Evolutionary conservation across 139 green algal genomes (phyloP).

Genomic region (Pseudopediastrum boryanum): DNA sequence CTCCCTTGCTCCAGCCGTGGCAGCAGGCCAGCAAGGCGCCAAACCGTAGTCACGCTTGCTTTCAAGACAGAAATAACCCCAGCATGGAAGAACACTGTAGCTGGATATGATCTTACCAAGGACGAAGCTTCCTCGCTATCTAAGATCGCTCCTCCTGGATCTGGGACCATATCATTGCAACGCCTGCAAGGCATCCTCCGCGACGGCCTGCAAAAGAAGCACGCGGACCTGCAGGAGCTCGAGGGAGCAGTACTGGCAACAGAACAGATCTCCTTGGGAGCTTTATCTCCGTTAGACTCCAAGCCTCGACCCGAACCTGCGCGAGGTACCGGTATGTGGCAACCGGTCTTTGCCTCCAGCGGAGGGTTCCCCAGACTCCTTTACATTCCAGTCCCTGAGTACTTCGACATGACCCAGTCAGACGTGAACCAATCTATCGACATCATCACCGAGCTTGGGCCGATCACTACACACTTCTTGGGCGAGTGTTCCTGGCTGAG

Average conservation of each 20-base stretch:
- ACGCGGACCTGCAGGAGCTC: slow-evolving; percentile 20
- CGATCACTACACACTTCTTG: slow-evolving; percentile 37
- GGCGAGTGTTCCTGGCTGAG: slow-evolving; percentile 21
- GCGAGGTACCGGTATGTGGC: slow-evolving; percentile 3
- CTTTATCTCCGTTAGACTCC: neutral
- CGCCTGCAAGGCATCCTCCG: neutral
- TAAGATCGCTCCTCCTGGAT: neutral
- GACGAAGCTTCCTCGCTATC: too few relatives aligned
- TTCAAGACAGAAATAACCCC: neutral
- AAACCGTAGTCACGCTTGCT: neutral
- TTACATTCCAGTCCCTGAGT: slow-evolving; percentile 42
- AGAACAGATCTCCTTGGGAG: slow-evolving; percentile 24
- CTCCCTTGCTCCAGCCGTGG: too few relatives aligned
- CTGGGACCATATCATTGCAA: neutral
- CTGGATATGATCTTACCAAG: too few relatives aligned
- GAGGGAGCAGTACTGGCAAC: slow-evolving; percentile 33
- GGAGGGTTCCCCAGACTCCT: slow-evolving; percentile 35
- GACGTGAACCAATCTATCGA: neutral
- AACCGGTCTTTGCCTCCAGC: slow-evolving; percentile 38
- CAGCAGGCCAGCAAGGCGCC: neutral
- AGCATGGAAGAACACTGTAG: neutral
- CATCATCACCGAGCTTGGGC: slow-evolving; percentile 38
- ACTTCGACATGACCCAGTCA: slow-evolving; percentile 28
- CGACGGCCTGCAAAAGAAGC: neutral
- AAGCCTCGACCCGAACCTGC: neutral